A percentile compares a stretch with the other conserved stretches of the same genome.
Evolutionary conservation across 768 basidiomycete species (phyloP).

Genomic region (Boletus vermiculosoides): DNA sequence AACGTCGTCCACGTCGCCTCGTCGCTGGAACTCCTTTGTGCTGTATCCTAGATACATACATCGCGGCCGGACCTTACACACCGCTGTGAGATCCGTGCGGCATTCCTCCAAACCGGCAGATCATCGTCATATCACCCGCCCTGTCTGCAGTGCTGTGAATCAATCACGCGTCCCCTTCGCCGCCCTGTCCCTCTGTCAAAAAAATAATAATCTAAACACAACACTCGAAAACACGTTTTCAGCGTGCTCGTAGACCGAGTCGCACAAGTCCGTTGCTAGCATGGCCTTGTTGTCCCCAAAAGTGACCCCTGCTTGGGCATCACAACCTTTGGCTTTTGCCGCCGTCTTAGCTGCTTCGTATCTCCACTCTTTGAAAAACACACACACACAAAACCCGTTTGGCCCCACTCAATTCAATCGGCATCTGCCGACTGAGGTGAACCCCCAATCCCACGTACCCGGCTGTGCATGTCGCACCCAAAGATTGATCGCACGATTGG

Average conservation of each 20-base stretch:
- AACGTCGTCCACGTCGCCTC: background rate
- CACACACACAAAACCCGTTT: background rate
- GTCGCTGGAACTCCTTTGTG: background rate
- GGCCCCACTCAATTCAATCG: conserved; percentile 31
- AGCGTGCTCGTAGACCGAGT: background rate
- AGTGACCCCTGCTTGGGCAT: background rate
- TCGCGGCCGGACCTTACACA: conserved; percentile 11
- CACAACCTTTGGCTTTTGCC: conserved; percentile 8
- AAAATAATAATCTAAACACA: background rate
- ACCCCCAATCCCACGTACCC: conserved; percentile 24
- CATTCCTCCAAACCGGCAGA: background rate
- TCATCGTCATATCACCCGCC: background rate
- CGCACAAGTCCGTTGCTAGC: conserved; percentile 16
- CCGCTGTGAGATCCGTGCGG: conserved; percentile 17
- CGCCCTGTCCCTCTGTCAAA: background rate
- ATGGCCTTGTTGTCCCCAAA: conserved; percentile 18
- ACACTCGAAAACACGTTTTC: conserved; percentile 6
- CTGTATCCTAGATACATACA: conserved; percentile 13
- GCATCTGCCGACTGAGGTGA: conserved; percentile 14
- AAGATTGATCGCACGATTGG: conserved; percentile 23
- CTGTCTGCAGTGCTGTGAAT: background rate
- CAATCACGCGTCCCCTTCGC: too few species aligned
- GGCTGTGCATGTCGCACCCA: conserved; percentile 25
- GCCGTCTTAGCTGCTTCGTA: conserved; percentile 15
- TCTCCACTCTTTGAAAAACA: conserved; percentile 18